These are phyloP conservation scores for Endocarpon pusillum DNA, from an alignment of 495 filamentous ascomycete species.

Conservation along the genomic window DNA sequence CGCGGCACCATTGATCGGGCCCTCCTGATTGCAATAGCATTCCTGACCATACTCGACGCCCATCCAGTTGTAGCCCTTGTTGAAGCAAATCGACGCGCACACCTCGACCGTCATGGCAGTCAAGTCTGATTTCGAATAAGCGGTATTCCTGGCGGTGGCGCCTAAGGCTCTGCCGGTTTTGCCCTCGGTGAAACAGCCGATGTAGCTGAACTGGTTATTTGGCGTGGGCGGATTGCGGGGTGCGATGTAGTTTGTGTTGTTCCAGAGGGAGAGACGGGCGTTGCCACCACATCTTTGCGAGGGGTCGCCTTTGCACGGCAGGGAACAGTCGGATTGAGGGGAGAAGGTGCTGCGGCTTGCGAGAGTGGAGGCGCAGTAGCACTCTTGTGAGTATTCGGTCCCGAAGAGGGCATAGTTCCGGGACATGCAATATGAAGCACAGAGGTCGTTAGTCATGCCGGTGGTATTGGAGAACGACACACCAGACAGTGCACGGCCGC, in stretches of 20 bases:
- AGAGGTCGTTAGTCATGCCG: conserved; percentile 22
- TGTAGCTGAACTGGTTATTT: too few species aligned
- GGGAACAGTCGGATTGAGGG: too few species aligned
- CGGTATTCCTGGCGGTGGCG: conserved; percentile 3
- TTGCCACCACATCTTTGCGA: too few species aligned
- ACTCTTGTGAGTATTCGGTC: conserved; percentile 17
- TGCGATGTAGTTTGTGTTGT: too few species aligned
- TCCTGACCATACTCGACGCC: conserved; percentile 17
- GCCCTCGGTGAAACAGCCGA: neutral
- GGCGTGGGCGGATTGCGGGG: too few species aligned
- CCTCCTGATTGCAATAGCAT: conserved; percentile 22
- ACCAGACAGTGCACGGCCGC: conserved; percentile 17
- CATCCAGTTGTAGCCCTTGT: conserved; percentile 17
- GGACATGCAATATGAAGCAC: conserved; percentile 16
- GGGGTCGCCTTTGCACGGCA: too few species aligned
- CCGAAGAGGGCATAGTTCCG: conserved; percentile 16
- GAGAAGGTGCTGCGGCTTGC: too few species aligned
- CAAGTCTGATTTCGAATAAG: too few species aligned
- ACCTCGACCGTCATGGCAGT: conserved; percentile 24
- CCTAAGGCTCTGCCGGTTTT: conserved; percentile 1
- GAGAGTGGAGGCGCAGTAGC: too few species aligned
- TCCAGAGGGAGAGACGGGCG: too few species aligned
- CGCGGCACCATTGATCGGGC: too few species aligned
- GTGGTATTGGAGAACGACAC: conserved; percentile 2
- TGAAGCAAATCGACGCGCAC: conserved; percentile 21